These are phyloP conservation scores for Dictyostelium citrinum DNA, from an alignment of 78 protist species.

Conservation along the genomic window DNA sequence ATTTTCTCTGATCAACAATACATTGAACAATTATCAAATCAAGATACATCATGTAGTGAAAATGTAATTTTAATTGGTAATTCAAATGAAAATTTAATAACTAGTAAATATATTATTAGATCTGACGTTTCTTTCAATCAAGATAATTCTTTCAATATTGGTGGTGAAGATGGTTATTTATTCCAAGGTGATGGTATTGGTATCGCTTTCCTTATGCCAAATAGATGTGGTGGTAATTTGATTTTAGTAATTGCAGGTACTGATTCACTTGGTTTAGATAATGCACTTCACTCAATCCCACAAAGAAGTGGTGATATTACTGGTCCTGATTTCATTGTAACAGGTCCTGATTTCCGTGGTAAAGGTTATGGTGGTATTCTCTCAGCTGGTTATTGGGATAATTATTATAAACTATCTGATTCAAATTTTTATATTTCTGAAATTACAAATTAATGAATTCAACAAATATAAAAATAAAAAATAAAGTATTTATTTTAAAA, in stretches of 20 bases:
- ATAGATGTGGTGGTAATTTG: slow-evolving; percentile 25
- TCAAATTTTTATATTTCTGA: not conserved
- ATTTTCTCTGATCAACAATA: slow-evolving; percentile 26
- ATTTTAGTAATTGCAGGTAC: slow-evolving; percentile 25
- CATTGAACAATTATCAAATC: not conserved
- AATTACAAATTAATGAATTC: not conserved
- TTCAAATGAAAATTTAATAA: slow-evolving; percentile 4
- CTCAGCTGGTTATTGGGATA: slow-evolving; percentile 33
- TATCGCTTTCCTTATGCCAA: slow-evolving; percentile 29
- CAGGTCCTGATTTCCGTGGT: slow-evolving; percentile 26
- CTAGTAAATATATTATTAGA: not conserved
- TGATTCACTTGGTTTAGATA: slow-evolving; percentile 9
- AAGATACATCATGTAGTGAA: not conserved
- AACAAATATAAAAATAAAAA: too few species aligned
- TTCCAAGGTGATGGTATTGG: not conserved
- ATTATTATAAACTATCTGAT: not conserved
- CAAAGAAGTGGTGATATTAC: slow-evolving; percentile 24
- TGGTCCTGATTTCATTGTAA: slow-evolving; percentile 32
- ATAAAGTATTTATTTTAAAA: too few species aligned
- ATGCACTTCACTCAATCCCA: slow-evolving; percentile 22
- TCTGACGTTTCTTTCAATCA: not conserved
- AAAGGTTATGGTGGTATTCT: slow-evolving; percentile 51
- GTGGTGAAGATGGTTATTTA: not conserved
- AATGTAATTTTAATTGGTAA: slow-evolving; percentile 41
- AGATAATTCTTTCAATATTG: not conserved